phyloP scores from a whole-genome alignment of 2,329 filamentous ascomycete species.

The Ophiosphaerella narmari region DNA sequence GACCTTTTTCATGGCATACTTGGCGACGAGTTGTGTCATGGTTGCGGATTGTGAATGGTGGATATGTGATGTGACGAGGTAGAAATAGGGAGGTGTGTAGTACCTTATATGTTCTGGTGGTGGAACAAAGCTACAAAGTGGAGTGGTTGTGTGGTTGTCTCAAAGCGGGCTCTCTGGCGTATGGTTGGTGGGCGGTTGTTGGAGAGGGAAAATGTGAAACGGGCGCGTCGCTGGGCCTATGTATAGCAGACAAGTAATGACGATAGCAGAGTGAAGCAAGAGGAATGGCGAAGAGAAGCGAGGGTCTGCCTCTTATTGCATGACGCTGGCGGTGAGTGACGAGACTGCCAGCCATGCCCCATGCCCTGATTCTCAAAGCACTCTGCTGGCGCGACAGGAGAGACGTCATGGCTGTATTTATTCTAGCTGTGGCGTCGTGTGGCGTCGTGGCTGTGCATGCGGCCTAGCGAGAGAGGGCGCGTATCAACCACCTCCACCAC shows the following conservation, averaged over 20 bases:
- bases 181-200: conserved; percentile 42
- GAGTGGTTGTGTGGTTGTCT: conserved; percentile 31
- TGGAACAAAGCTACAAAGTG: conserved; percentile 12
- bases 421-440: background rate
- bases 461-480: too few species aligned
- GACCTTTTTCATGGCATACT: conserved; percentile 57
- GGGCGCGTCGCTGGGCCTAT: conserved; percentile 44
- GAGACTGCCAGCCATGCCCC: conserved; percentile 1
- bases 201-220: conserved; percentile 41
- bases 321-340: conserved; percentile 27
- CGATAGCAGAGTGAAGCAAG: conserved; percentile 17
- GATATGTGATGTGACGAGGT: conserved; percentile 3
- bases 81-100: conserved; percentile 7
- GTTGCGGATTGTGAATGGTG: conserved; percentile 19
- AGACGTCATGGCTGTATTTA: conserved; percentile 24
- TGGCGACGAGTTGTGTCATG: conserved; percentile 54
- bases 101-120: conserved; percentile 27
- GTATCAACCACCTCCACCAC: conserved; percentile 1
- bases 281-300: conserved; percentile 13
- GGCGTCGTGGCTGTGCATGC: too few species aligned
- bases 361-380: conserved; percentile 32
- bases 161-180: conserved; percentile 17
- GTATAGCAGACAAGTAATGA: conserved; percentile 35
- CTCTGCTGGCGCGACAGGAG: conserved; percentile 3
- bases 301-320: conserved; percentile 24